Conservation (phyloP, 345 rosid genomes). For the Eucalyptus cloeziana region DNA sequence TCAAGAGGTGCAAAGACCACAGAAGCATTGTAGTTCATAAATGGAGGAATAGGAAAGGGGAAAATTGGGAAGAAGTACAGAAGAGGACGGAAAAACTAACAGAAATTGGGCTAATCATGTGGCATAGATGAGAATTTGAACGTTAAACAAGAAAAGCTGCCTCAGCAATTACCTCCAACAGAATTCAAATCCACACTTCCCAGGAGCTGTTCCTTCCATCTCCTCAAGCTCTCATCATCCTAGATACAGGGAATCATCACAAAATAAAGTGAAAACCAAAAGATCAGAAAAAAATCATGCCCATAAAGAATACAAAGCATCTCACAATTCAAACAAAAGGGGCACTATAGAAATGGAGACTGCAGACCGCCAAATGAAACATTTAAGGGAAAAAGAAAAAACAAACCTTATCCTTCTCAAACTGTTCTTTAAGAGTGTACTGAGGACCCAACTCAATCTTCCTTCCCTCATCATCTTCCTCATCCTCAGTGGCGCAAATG, state of each 20-base stretch:
- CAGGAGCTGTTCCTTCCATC: constrained; percentile 92
- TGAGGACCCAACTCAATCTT: constrained; percentile 57
- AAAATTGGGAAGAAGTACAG: not conserved
- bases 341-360: not conserved
- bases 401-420: constrained; percentile 65
- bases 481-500: constrained; percentile 34
- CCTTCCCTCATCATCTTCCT: constrained; percentile 33
- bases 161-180: constrained; percentile 46
- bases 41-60: not conserved
- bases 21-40: not conserved
- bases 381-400: not conserved
- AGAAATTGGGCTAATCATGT: not conserved
- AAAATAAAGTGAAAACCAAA: not conserved
- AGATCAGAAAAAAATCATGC: not conserved
- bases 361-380: not conserved
- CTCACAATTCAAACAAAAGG: not conserved
- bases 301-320: not conserved
- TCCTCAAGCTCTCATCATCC: constrained; percentile 96
- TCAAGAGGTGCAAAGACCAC: not conserved
- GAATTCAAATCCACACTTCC: constrained; percentile 57
- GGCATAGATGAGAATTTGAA: not conserved
- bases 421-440: constrained; percentile 48
- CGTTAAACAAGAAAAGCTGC: not conserved
- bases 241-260: not conserved
- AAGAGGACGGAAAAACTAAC: not conserved